Evolutionary conservation across 805 yeast genomes (phyloP), one percentile per base, ranked within the genome.

Genomic region (Candida sakaeoensis): DNA sequence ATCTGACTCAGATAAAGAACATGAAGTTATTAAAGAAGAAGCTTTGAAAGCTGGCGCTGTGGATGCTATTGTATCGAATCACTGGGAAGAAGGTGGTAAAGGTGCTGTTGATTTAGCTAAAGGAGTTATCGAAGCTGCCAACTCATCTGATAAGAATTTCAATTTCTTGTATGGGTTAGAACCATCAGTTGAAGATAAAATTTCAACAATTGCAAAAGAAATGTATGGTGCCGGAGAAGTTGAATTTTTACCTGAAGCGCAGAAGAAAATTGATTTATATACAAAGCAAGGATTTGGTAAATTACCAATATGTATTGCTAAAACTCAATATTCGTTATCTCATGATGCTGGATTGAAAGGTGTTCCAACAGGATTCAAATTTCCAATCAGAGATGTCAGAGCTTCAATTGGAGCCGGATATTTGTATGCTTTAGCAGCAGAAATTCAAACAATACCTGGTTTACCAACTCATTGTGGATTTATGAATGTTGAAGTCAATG

Each of bases 371-470:
- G 91, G 83, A 1, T 85, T 84, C 66, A 78, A 72, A 28, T 80
- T 85, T 69, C 95, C 95, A 42, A 80, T 85, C 51, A 75, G 91
- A 67, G 95, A 85, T 51, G 80, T 85, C 42, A 75, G 86, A 58
- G 82, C 82, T 13, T 78, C 85, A 15, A 74, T 82, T 50, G 95
- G 95, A 63, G 93, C 93, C 27, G 93, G 93, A 4, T 85, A 85
- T 63, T 71, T 85, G 61, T 85, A 84, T 55, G 93, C 91, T 4
- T 70, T 85, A 53, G 93, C 95, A 4, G 93, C 88, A 40, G 90
- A 84, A 61, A 85, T 85, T 54, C 86, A 81, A 70, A 85, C 95
- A 33, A 85, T 85, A 53, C 95, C 95, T 21, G 93, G 95, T 44
- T 72, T 85, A 58, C 86, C 93, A 42, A 85, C 95, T 3, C 85